Evolutionary conservation across 2,329 filamentous ascomycete species (phyloP).

Genomic region (Ilyonectria mors-panacis): DNA sequence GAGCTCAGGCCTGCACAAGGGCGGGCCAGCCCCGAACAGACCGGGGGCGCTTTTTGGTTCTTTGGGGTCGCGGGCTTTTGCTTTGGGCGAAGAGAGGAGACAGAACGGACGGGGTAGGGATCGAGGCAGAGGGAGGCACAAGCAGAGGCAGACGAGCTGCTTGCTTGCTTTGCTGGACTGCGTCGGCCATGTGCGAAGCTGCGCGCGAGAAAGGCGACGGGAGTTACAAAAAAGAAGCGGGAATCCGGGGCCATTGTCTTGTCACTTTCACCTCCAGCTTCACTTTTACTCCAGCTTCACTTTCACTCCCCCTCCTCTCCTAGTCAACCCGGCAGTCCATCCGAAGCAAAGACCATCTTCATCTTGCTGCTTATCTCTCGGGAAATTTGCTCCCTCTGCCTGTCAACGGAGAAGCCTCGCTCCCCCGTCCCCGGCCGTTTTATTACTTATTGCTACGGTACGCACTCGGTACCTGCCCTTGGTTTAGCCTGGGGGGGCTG

Average conservation of each 20-base stretch:
- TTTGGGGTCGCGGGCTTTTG: not conserved
- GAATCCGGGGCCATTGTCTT: conserved; percentile 8
- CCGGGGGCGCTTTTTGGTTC: not conserved
- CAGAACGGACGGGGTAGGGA: not conserved
- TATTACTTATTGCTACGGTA: not conserved
- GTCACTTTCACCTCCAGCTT: not conserved
- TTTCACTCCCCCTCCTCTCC: not conserved
- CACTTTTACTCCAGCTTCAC: not conserved
- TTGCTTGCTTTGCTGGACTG: conserved; percentile 18
- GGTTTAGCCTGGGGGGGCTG: not conserved
- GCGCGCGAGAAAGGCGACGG: not conserved
- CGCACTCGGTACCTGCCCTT: not conserved
- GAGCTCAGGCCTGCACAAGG: conserved; percentile 38
- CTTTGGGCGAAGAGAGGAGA: too few species aligned
- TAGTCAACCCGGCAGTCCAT: not conserved
- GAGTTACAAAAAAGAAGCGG: conserved; percentile 17
- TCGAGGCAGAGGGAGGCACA: not conserved
- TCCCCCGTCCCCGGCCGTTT: not conserved
- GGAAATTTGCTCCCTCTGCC: not conserved
- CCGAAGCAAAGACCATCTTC: too few species aligned
- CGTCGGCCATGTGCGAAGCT: conserved; percentile 29
- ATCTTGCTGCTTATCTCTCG: not conserved
- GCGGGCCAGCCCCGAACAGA: conserved; percentile 1
- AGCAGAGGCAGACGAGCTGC: not conserved
- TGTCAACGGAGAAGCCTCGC: not conserved